Evolutionary conservation across 306 rosid genomes (phyloP).

Genomic region (Pyrus bretschneideri): DNA sequence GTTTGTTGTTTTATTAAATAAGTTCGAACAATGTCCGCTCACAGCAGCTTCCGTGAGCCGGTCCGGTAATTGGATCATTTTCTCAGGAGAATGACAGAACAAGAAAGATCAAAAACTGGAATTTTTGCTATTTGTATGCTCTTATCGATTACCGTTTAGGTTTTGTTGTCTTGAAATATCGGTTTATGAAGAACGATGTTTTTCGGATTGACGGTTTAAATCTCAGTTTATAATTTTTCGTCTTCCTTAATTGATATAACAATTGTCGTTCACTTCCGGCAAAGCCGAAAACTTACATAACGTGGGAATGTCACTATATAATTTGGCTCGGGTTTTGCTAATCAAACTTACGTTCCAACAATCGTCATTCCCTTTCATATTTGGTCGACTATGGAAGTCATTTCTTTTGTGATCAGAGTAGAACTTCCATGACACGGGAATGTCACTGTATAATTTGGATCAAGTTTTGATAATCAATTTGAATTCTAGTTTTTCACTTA

Average conservation of each 20-base stretch:
- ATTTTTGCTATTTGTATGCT: not conserved
- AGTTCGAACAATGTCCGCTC: constrained; percentile 7
- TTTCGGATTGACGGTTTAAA: not conserved
- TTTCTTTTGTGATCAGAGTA: too few relatives aligned
- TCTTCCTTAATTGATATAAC: too few relatives aligned
- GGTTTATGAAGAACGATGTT: not conserved
- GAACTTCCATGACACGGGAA: too few relatives aligned
- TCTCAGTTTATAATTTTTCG: not conserved
- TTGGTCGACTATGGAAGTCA: too few relatives aligned
- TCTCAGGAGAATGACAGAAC: not conserved
- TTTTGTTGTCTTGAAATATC: not conserved
- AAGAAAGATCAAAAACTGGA: not conserved
- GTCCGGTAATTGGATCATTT: not conserved
- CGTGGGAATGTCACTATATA: too few relatives aligned
- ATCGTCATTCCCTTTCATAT: too few relatives aligned
- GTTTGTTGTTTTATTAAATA: constrained; percentile 10
- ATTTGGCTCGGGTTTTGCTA: too few relatives aligned
- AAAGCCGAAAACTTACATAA: too few relatives aligned
- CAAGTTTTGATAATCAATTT: too few relatives aligned
- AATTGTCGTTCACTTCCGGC: too few relatives aligned
- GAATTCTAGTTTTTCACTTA: too few relatives aligned
- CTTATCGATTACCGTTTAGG: not conserved
- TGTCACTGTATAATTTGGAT: accelerated
- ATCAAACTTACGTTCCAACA: too few relatives aligned
- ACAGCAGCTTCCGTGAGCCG: not conserved